phyloP scores from a whole-genome alignment of 139 green algal genomes.

The Zygnema cylindricum region DNA sequence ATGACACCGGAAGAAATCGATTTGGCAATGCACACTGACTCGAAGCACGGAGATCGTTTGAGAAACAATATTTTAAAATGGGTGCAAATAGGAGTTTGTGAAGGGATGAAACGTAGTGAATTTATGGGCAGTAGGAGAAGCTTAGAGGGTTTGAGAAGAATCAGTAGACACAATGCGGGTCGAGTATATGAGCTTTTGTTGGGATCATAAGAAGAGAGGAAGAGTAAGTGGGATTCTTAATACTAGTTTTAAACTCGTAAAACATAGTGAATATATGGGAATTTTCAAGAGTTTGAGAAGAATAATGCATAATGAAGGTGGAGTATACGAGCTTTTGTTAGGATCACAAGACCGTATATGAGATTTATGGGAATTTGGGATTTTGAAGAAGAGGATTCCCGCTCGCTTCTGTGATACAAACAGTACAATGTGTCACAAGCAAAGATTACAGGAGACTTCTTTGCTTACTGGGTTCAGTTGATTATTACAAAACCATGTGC shows the following conservation, averaged over 20 bases:
- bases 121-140: conserved; percentile 18
- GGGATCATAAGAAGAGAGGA: not conserved
- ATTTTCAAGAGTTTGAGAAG: not conserved
- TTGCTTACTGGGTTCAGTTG: too few relatives aligned
- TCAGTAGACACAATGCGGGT: not conserved
- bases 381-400: too few relatives aligned
- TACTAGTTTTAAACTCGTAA: too few relatives aligned
- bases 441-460: too few relatives aligned
- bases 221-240: too few relatives aligned
- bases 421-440: too few relatives aligned
- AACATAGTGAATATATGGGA: not conserved
- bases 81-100: not conserved
- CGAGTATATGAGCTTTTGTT: not conserved
- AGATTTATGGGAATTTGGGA: too few relatives aligned
- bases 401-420: too few relatives aligned
- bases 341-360: too few relatives aligned
- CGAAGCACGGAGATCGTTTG: conserved; percentile 15
- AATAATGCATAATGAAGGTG: not conserved
- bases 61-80: not conserved
- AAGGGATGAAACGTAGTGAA: not conserved
- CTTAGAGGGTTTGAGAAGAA: conserved; percentile 10
- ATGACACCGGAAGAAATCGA: not conserved
- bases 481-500: too few relatives aligned
- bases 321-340: not conserved
- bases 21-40: conserved; percentile 18